Evolutionary conservation across 2,329 filamentous ascomycete species (phyloP).

Genomic region (Aspergillus persii): DNA sequence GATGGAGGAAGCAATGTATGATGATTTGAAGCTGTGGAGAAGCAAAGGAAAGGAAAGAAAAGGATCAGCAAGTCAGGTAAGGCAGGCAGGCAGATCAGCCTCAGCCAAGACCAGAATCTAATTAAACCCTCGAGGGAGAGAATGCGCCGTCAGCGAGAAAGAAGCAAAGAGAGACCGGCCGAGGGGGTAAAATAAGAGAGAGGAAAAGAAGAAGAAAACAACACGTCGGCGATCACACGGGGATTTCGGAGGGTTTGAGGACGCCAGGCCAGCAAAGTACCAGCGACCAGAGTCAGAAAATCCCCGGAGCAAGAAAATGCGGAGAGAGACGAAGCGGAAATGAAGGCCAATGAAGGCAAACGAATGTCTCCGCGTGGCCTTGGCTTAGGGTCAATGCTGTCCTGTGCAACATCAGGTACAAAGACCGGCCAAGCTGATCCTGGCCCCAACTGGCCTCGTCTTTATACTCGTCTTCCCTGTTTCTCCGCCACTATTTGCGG

Average conservation of each 20-base stretch:
- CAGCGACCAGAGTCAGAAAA: not conserved
- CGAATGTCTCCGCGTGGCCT: no score
- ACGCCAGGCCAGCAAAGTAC: no score
- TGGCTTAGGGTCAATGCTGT: not conserved
- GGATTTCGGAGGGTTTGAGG: not conserved
- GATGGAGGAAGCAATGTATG: not conserved
- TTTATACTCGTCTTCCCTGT: not conserved
- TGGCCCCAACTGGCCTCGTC: not conserved
- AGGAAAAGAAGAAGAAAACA: not conserved
- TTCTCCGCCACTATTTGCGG: not conserved
- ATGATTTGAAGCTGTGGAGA: not conserved
- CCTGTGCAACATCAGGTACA: not conserved
- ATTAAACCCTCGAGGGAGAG: not conserved
- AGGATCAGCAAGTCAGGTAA: no score
- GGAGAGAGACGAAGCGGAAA: not conserved
- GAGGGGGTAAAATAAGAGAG: not conserved
- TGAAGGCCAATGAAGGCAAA: not conserved
- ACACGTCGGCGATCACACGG: not conserved
- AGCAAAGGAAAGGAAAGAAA: not conserved
- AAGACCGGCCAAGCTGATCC: not conserved
- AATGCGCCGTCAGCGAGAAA: not conserved
- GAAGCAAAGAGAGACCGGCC: not conserved
- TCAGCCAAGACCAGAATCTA: not conserved
- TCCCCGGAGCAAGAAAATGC: not conserved
- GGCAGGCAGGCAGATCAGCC: no score